Evolutionary conservation across 306 rosid species (phyloP).

Genomic region (Rosa rugosa): DNA sequence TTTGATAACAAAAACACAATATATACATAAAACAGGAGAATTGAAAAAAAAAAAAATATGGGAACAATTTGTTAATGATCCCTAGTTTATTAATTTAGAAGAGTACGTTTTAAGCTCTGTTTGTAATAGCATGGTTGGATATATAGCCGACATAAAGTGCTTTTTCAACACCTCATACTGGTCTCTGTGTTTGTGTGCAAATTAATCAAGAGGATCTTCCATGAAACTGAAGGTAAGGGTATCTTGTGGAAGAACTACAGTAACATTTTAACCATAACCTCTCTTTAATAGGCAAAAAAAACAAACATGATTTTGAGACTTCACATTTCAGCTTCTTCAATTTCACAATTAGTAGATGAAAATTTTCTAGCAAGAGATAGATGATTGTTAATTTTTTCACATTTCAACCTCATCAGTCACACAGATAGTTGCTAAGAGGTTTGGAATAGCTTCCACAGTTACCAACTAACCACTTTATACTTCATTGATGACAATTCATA

Average conservation of each 20-base stretch:
- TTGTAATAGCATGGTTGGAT: neutral
- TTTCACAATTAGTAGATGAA: neutral
- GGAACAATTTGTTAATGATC: conserved; percentile 4
- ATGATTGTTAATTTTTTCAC: neutral
- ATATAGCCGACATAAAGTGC: neutral
- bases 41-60: neutral
- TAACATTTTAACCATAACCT: neutral
- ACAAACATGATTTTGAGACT: neutral
- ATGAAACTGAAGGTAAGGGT: neutral
- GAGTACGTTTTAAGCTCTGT: neutral
- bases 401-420: conserved; percentile 1
- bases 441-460: neutral
- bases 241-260: neutral
- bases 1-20: conserved; percentile 18
- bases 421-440: neutral
- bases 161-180: neutral
- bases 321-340: neutral
- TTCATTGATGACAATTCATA: neutral
- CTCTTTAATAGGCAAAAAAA: neutral
- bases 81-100: neutral
- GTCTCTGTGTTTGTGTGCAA: neutral
- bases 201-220: neutral
- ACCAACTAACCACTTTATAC: neutral
- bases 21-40: neutral
- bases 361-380: neutral